A percentile compares a stretch with the other conserved stretches of the same genome.
Conservation (phyloP, 768 basidiomycete genomes). For the Leucogyrophana mollusca region DNA sequence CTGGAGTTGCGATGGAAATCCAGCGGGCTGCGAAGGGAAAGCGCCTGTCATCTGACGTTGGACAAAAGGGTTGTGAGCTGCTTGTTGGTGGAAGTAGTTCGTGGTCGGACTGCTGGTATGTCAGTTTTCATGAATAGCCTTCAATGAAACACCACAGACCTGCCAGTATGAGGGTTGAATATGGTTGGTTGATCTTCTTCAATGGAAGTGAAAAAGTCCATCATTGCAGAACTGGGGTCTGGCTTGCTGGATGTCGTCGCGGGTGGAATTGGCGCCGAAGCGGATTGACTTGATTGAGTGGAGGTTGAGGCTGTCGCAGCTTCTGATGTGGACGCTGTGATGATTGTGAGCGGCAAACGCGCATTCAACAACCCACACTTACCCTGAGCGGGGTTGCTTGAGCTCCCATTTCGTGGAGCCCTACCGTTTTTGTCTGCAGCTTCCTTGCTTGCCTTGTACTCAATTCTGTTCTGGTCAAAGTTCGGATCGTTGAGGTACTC, state of each 20-base stretch:
- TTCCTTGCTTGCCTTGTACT: slow-evolving; percentile 83
- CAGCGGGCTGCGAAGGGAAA: slow-evolving; percentile 53
- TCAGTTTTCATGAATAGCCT: too few species aligned
- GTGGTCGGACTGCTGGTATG: slow-evolving; percentile 44
- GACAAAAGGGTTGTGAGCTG: slow-evolving; percentile 74
- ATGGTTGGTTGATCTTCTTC: slow-evolving; percentile 77
- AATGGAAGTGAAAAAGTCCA: slow-evolving; percentile 90
- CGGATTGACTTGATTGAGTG: slow-evolving; percentile 15
- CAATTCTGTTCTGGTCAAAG: slow-evolving; percentile 92
- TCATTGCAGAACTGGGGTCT: slow-evolving; percentile 46
- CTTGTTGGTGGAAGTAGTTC: slow-evolving; percentile 56
- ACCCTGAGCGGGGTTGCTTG: too few species aligned
- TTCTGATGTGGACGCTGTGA: slow-evolving; percentile 1
- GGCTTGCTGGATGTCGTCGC: slow-evolving; percentile 28
- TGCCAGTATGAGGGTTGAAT: slow-evolving; percentile 63
- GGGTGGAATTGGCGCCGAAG: slow-evolving; percentile 23
- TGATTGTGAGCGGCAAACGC: slow-evolving; percentile 9
- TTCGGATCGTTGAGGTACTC: slow-evolving; percentile 96
- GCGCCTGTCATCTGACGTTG: slow-evolving; percentile 54
- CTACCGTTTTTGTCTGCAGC: slow-evolving; percentile 45
- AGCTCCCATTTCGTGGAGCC: too few species aligned
- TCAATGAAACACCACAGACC: slow-evolving; percentile 29
- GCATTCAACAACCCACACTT: too few species aligned
- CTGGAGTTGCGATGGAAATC: slow-evolving; percentile 50
- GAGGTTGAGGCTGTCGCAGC: slow-evolving; percentile 13